These are phyloP conservation scores for Pestalotiopsis fici DNA, from an alignment of 2,329 filamentous ascomycete species.

Conservation along the genomic window DNA sequence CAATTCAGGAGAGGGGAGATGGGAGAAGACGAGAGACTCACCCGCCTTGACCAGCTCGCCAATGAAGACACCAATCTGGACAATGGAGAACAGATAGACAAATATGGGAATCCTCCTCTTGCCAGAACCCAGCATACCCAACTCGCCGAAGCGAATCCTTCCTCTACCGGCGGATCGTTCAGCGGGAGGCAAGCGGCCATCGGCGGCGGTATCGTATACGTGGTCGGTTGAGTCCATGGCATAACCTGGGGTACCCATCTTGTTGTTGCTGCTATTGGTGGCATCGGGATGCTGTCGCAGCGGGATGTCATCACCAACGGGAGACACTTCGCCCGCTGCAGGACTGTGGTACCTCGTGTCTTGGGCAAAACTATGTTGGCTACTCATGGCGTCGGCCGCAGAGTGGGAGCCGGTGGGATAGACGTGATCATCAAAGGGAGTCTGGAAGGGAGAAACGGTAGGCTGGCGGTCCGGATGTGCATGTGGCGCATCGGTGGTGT, in stretches of 20 bases:
- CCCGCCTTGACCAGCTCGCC: slow-evolving; percentile 81
- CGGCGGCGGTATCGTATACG: slow-evolving; percentile 58
- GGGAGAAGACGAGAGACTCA: slow-evolving; percentile 47
- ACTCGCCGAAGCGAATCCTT: slow-evolving; percentile 56
- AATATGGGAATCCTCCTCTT: slow-evolving; percentile 72
- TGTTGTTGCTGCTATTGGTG: slow-evolving; percentile 30
- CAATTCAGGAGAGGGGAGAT: neutral
- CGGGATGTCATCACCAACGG: slow-evolving; percentile 56
- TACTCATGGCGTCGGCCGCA: slow-evolving; percentile 28
- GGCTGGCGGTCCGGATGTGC: slow-evolving; percentile 27
- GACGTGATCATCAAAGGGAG: slow-evolving; percentile 67
- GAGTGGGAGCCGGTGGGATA: slow-evolving; percentile 55
- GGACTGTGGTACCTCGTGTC: slow-evolving; percentile 61
- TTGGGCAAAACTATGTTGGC: slow-evolving; percentile 46
- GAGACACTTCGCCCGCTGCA: slow-evolving; percentile 37
- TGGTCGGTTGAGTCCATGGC: slow-evolving; percentile 51
- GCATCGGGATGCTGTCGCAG: slow-evolving; percentile 51
- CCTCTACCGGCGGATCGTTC: slow-evolving; percentile 28
- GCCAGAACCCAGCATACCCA: slow-evolving; percentile 59
- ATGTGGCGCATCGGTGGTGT: slow-evolving; percentile 30
- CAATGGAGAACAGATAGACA: slow-evolving; percentile 75
- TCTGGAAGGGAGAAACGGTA: slow-evolving; percentile 60
- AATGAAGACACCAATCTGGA: slow-evolving; percentile 85
- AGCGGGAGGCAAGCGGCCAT: slow-evolving; percentile 13
- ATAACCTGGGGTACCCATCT: slow-evolving; percentile 19